Evolutionary conservation across 2,329 filamentous ascomycete genomes (phyloP).

Genomic region (Aureobasidium sp.): DNA sequence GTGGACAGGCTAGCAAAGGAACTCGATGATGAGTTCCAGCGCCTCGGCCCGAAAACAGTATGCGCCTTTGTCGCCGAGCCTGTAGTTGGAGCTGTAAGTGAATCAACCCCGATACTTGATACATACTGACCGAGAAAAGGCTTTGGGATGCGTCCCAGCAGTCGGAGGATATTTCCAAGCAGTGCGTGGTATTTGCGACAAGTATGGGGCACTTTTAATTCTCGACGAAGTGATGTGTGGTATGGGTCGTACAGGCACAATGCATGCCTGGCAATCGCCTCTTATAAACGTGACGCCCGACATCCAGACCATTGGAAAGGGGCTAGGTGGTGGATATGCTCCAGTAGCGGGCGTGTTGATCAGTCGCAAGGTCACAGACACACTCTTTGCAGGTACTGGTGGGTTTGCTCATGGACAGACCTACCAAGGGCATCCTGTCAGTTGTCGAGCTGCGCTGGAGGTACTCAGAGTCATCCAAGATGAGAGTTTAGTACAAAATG

Average conservation of each 20-base stretch:
- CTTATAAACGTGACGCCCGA: constrained; percentile 49
- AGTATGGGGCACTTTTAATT: constrained; percentile 63
- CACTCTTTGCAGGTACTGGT: constrained; percentile 35
- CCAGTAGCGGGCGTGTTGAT: constrained; percentile 54
- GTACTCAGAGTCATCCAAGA: constrained; percentile 52
- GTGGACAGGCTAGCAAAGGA: constrained; percentile 52
- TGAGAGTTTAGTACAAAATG: constrained; percentile 51
- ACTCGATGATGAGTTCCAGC: constrained; percentile 57
- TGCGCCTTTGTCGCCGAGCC: constrained; percentile 67
- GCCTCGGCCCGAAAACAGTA: constrained; percentile 55
- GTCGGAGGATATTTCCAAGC: constrained; percentile 60
- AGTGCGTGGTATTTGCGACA: constrained; percentile 58
- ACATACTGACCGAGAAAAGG: too few species aligned
- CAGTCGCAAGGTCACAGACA: constrained; percentile 41
- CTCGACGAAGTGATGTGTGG: constrained; percentile 72
- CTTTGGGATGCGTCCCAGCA: constrained; percentile 53
- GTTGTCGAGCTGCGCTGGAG: constrained; percentile 53
- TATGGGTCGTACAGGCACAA: constrained; percentile 47
- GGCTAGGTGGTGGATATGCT: constrained; percentile 54
- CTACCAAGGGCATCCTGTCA: constrained; percentile 52
- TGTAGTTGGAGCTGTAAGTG: constrained; percentile 57
- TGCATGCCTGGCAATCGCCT: constrained; percentile 50
- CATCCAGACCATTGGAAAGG: constrained; percentile 58
- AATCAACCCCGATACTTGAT: too few species aligned
- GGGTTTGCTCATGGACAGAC: constrained; percentile 53